Base-by-base conservation (phyloP, 2,329 filamentous ascomycete species). In the Trichoderma asperellum region DNA sequence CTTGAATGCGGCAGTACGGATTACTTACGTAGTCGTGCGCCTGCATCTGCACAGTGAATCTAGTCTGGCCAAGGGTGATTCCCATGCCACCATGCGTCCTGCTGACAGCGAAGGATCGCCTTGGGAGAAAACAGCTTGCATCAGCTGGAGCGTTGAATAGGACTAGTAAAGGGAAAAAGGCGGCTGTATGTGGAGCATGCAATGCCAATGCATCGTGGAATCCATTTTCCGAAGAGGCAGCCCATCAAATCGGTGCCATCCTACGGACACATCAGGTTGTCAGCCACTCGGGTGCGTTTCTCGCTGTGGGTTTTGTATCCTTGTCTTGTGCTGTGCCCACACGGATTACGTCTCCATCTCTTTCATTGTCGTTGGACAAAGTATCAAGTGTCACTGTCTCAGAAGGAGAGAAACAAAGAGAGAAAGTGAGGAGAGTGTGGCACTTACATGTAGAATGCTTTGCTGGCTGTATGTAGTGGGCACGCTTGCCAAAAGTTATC, bases 331-430 rank as follows among this genome's bases (percentile, higher is more conserved):
- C 40, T 40, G 63, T 58, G 27, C 53, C 27, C n/a, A 55, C 49
- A 40, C 34, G 34, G 27, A 37, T 58, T 37, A n/a, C 37, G 37
- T 66, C 40, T 49, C 40, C 40, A 21, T 49, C 40, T 32, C 29
- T 24, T 40, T 66, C 63, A 24, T 16, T 35, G n/a, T 66, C 21
- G 63, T 29, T 66, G 43, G 40, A 32, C n/a, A 14, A 52, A 24
- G 52, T 35, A 49, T 58, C 53, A 32, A 37, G 63, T 37, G 49
- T 66, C 16, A 35, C 53, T 66, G 63, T 53, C 63, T 66, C 49
- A 66, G 29, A 49, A 35, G n/a, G 35, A 35, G 21, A 35, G 37
- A 24, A 18, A n/a, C 18, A n/a, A 43, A 27, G 24, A 21, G 12
- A 24, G 40, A 35, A 32, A n/a, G 35, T 27, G 16, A 27, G n/a